Percentiles rank a stretch among this genome's conserved stretches.
These are phyloP conservation scores for Arachis hypogaea DNA, from an alignment of 306 rosid species.

Conservation along the genomic window DNA sequence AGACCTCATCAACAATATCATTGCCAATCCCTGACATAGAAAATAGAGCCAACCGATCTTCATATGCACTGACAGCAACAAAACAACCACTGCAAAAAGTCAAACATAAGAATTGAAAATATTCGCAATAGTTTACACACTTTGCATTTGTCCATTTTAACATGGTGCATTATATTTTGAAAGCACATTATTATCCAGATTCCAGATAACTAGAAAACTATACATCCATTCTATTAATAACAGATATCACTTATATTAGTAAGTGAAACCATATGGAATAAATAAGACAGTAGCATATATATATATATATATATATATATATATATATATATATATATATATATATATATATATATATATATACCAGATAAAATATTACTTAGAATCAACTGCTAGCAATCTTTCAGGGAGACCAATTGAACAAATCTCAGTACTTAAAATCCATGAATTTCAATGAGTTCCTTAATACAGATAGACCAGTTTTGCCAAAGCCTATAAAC, in stretches of 20 bases:
- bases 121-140: conserved; percentile 30
- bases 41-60: conserved; percentile 75
- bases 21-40: conserved; percentile 71
- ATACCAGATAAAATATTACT: conserved; percentile 46
- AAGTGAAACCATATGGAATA: not conserved
- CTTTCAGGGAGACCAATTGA: conserved; percentile 61
- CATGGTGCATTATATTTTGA: too few species aligned
- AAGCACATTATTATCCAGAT: too few species aligned
- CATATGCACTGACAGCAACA: conserved; percentile 90
- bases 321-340: too few species aligned
- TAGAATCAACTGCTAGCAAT: conserved; percentile 79
- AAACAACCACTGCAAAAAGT: conserved; percentile 86
- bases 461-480: conserved; percentile 1
- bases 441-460: conserved; percentile 10
- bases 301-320: too few species aligned
- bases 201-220: too few species aligned
- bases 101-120: conserved; percentile 35
- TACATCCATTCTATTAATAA: too few species aligned
- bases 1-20: conserved; percentile 81
- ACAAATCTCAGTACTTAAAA: conserved; percentile 2
- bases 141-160: conserved; percentile 1
- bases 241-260: too few species aligned
- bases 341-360: too few species aligned
- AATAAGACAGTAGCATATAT: not conserved
- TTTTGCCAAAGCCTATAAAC: conserved; percentile 14